These are phyloP conservation scores for Solanum rostratum DNA, from an alignment of 257 asterid species.

Conservation along the genomic window DNA sequence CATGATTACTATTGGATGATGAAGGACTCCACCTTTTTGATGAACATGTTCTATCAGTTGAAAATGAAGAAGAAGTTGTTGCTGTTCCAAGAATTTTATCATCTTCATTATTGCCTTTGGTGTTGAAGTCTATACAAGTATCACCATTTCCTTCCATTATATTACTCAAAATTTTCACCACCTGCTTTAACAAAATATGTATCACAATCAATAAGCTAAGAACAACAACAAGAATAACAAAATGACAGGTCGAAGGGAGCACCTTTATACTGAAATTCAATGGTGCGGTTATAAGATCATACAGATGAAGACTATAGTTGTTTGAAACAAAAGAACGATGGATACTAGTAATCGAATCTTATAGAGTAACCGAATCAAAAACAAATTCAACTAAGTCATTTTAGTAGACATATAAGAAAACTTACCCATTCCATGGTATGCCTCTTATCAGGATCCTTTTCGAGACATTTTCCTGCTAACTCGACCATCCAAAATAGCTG, in stretches of 20 bases:
- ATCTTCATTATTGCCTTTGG: not conserved
- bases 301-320: not conserved
- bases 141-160: not conserved
- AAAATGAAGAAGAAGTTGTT: not conserved
- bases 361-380: no score
- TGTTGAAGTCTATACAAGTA: not conserved
- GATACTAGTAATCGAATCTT: not conserved
- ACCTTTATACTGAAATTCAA: not conserved
- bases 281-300: not conserved
- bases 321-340: not conserved
- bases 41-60: not conserved
- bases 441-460: constrained; percentile 43
- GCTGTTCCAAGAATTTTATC: not conserved
- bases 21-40: not conserved
- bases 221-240: not conserved
- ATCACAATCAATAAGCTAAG: not conserved
- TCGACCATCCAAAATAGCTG: constrained; percentile 69
- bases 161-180: not conserved
- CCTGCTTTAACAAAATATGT: not conserved
- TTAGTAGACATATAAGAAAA: not conserved
- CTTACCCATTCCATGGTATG: constrained; percentile 53
- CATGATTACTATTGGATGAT: not conserved
- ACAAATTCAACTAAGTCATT: not conserved
- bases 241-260: not conserved
- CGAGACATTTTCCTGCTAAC: constrained; percentile 49